Base-by-base conservation (phyloP, 371 early-diverging fungal species). In the Circinella umbellata region DNA sequence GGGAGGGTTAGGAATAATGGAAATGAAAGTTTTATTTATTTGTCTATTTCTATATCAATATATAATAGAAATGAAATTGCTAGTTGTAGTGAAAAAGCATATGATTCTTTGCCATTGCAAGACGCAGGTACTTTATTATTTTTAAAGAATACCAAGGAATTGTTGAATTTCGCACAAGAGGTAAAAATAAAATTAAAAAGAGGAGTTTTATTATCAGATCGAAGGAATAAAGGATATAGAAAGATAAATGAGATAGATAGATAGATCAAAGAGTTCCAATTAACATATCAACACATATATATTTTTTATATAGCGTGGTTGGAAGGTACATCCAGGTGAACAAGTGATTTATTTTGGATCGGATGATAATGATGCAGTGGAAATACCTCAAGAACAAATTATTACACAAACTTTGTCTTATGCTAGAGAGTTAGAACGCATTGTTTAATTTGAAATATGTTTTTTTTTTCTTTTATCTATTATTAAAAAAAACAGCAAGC, bases 351-450 rank as follows among this genome's bases (percentile, higher is more conserved):
- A 91, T 69, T 98, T 97, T 84, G 87, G 85, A 34, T 76, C 87
- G n/a, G 86, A 83, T 51, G 86, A 83, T 69, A 84, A 83, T 59
- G 84, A 78, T 77, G 80, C 84, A 67, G 81, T 79, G 64, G 93
- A 89, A 63, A 93, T 97, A 68, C 95, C 95, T 49, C 87, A 95
- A 38, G 89, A 90, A 63, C 88, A 86, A 69, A 92, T 96, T 64
- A 94, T 98, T 73, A 82, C 89, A 64, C 91, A 96, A 78, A 88
- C 92, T 18, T 82, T 98, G 76, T 76, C 86, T 20, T 98, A 98
- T 80, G 98, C 99, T 37, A 84, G 89, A 70, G 99, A 98, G 84
- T 87, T 98, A 71, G 99, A 98, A 80, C 92, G 95, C 69, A 98
- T 98, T 85, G 98, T 97, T 60, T 97, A 91, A 86, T 27, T 27